Conservation (phyloP, 371 early-diverging fungal species). For the Gilbertella persicaria region DNA sequence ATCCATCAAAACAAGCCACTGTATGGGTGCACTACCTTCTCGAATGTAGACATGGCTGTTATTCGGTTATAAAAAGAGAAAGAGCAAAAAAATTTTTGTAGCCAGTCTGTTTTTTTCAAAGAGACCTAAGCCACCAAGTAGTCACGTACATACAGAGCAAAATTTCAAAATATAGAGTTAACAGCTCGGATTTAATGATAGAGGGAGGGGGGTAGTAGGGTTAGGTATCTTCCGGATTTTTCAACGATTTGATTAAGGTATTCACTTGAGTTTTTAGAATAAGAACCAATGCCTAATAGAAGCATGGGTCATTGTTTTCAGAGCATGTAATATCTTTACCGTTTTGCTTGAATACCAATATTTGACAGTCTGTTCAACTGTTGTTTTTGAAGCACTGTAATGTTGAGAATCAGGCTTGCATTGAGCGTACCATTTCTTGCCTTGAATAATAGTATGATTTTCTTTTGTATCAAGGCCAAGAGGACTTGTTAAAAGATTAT, state of each 20-base stretch:
- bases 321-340: too few relatives aligned
- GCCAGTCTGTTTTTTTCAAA: not conserved
- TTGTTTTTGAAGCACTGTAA: not conserved
- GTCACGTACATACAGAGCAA: too few relatives aligned
- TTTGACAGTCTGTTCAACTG: slow-evolving; percentile 2
- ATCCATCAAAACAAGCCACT: not conserved
- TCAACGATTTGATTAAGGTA: not conserved
- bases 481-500: not conserved
- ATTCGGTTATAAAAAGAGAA: slow-evolving; percentile 5
- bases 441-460: slow-evolving; percentile 10
- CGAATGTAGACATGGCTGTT: slow-evolving; percentile 15
- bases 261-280: not conserved
- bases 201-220: too few relatives aligned
- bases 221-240: too few relatives aligned
- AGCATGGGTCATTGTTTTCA: too few relatives aligned
- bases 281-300: slow-evolving; percentile 1
- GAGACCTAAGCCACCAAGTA: not conserved
- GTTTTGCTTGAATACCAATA: not conserved
- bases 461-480: not conserved
- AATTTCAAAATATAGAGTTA: too few relatives aligned
- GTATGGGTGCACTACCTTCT: slow-evolving; percentile 14
- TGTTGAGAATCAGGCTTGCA: slow-evolving; percentile 5
- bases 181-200: too few relatives aligned
- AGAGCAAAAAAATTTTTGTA: not conserved
- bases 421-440: slow-evolving; percentile 1